Conservation (phyloP, 1,284 basidiomycete genomes). For the Ceratobasidium papillatum region DNA sequence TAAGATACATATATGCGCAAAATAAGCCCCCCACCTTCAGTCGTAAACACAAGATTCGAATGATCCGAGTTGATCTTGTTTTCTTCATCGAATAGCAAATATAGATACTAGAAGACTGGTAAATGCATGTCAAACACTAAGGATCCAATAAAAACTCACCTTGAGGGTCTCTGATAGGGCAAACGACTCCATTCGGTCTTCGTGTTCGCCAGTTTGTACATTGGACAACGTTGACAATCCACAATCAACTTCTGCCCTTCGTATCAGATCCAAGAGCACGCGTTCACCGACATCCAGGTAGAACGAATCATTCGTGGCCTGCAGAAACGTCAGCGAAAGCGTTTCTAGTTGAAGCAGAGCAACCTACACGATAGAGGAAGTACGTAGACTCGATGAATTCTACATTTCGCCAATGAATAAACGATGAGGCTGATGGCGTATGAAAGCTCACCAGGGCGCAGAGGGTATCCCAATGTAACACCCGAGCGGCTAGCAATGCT, state of each 20-base stretch:
- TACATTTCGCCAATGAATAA: slow-evolving; percentile 46
- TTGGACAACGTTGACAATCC: slow-evolving; percentile 85
- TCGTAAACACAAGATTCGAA: slow-evolving; percentile 87
- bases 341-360: neutral
- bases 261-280: slow-evolving; percentile 76
- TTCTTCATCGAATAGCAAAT: slow-evolving; percentile 87
- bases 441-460: slow-evolving; percentile 69
- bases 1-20: neutral
- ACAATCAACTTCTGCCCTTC: slow-evolving; percentile 81
- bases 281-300: slow-evolving; percentile 91
- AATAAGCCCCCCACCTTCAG: slow-evolving; percentile 64
- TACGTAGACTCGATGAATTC: slow-evolving; percentile 95
- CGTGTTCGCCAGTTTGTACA: slow-evolving; percentile 78
- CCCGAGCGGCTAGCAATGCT: slow-evolving; percentile 77
- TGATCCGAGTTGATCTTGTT: slow-evolving; percentile 78
- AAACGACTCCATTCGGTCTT: slow-evolving; percentile 95
- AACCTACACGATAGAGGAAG: slow-evolving; percentile 85
- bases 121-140: slow-evolving; percentile 13
- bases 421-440: neutral
- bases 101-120: slow-evolving; percentile 73
- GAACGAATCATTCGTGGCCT: slow-evolving; percentile 91
- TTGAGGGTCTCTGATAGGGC: slow-evolving; percentile 90
- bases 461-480: slow-evolving; percentile 83
- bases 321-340: slow-evolving; percentile 23
- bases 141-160: slow-evolving; percentile 56